phyloP scores from a whole-genome alignment of 176 grass and related monocot species.

The Oryza meyeriana region DNA sequence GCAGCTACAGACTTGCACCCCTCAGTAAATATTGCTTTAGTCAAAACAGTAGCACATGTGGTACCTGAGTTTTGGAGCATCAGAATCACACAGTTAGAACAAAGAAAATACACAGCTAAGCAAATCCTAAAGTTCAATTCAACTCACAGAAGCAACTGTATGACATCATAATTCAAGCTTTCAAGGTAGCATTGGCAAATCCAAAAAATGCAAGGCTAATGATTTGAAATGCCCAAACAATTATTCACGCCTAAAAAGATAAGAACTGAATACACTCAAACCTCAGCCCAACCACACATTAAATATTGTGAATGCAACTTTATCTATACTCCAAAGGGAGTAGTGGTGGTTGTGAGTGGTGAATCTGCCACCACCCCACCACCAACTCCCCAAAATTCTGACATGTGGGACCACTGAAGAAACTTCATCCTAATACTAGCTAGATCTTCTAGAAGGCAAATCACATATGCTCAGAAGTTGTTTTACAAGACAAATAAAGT shows the following conservation, averaged over 20 bases:
- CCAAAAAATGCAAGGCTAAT: not conserved
- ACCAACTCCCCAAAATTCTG: too few relatives aligned
- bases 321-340: too few relatives aligned
- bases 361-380: too few relatives aligned
- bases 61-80: conserved; percentile 56
- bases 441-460: not conserved
- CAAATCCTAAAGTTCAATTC: not conserved
- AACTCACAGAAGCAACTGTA: not conserved
- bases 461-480: not conserved
- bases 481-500: not conserved
- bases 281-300: not conserved
- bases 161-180: not conserved
- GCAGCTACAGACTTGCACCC: conserved; percentile 96
- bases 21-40: conserved; percentile 89
- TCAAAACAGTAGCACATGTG: conserved; percentile 95
- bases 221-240: not conserved
- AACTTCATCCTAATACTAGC: not conserved
- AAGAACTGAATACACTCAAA: not conserved
- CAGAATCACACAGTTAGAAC: not conserved
- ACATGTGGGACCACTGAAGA: too few relatives aligned
- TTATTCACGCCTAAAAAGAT: not conserved
- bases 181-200: not conserved
- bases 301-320: not conserved
- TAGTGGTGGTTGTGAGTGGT: too few relatives aligned
- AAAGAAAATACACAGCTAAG: not conserved